Evolutionary conservation across 805 yeast species (phyloP).

Genomic region (Yarrowia bubula): DNA sequence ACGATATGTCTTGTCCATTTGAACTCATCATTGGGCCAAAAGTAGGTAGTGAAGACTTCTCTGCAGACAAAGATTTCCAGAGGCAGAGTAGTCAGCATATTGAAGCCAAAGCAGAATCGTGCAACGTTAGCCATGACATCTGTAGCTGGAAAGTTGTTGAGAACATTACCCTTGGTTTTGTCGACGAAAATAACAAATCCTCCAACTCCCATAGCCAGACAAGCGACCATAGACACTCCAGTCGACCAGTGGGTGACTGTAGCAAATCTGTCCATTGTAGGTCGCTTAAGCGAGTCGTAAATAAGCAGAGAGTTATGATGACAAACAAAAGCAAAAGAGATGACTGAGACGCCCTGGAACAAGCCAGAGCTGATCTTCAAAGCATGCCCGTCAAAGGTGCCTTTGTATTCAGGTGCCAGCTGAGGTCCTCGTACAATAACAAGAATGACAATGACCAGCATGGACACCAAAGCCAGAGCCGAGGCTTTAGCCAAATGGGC

Average conservation of each 20-base stretch:
- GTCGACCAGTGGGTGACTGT: conserved; percentile 81
- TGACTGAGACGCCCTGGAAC: conserved; percentile 90
- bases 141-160: conserved; percentile 78
- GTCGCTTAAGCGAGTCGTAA: conserved; percentile 74
- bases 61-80: conserved; percentile 86
- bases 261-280: conserved; percentile 73
- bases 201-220: conserved; percentile 72
- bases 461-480: conserved; percentile 79
- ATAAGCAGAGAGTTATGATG: conserved; percentile 93
- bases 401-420: conserved; percentile 46
- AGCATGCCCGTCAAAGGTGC: conserved; percentile 44
- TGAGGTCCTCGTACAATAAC: conserved; percentile 74
- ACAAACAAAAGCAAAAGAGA: conserved; percentile 92
- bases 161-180: conserved; percentile 78
- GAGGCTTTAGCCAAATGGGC: conserved; percentile 82
- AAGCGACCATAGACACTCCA: conserved; percentile 72
- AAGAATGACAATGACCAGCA: conserved; percentile 72
- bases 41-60: conserved; percentile 73
- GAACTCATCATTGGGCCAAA: conserved; percentile 40
- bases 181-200: conserved; percentile 76
- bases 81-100: conserved; percentile 90
- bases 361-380: conserved; percentile 58
- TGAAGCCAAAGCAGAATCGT: conserved; percentile 83
- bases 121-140: conserved; percentile 81
- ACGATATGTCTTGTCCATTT: conserved; percentile 50